Evolutionary conservation across 2,329 filamentous ascomycete genomes (phyloP).

Genomic region (Penicillium sp.): DNA sequence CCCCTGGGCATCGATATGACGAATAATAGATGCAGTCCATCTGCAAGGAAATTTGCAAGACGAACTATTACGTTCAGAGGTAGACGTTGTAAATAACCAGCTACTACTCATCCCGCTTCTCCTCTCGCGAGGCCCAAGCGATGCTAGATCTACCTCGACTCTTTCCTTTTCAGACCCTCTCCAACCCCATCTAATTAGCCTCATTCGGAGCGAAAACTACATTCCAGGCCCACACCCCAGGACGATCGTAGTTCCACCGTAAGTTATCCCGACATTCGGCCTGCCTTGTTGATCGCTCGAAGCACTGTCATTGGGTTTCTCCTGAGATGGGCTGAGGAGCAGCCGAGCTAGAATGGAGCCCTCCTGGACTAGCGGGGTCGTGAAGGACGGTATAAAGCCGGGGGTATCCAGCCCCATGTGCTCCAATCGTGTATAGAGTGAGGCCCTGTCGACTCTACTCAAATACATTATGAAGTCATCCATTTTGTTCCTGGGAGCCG

Average conservation of each 20-base stretch:
- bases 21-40: not conserved
- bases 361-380: not conserved
- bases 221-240: constrained; percentile 9
- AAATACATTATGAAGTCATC: constrained; percentile 24
- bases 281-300: not conserved
- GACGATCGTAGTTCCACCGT: constrained; percentile 17
- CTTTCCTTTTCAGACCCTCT: constrained; percentile 6
- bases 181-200: constrained; percentile 1
- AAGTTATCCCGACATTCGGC: not conserved
- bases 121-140: constrained; percentile 13
- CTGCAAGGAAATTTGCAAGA: not conserved
- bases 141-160: constrained; percentile 9
- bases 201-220: constrained; percentile 3
- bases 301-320: not conserved
- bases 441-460: not conserved
- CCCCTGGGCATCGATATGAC: not conserved
- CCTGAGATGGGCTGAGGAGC: not conserved
- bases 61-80: not conserved
- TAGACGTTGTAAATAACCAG: not conserved
- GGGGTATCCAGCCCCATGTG: not conserved
- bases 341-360: not conserved
- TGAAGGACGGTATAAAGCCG: constrained; percentile 3
- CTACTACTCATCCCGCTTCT: not conserved
- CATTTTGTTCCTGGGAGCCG: constrained; percentile 23
- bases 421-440: not conserved